phyloP scores from a whole-genome alignment of 495 filamentous ascomycete species.

The Apiosordaria backusii region DNA sequence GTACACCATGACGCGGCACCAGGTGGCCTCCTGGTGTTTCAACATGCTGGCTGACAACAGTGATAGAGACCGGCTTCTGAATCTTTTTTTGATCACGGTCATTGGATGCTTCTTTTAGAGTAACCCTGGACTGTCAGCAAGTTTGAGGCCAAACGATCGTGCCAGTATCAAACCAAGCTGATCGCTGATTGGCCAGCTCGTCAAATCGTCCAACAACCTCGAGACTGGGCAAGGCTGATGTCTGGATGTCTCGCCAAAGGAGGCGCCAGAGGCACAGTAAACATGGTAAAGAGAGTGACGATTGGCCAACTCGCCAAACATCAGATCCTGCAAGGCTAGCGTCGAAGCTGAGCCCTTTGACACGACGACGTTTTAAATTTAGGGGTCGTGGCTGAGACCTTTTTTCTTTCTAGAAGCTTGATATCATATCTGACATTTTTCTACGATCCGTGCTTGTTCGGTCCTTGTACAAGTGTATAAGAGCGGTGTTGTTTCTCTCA shows the following conservation, averaged over 20 bases:
- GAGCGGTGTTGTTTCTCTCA: too few relatives aligned
- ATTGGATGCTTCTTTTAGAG: too few relatives aligned
- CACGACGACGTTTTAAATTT: not conserved
- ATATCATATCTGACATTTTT: not conserved
- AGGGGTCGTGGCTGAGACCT: not conserved
- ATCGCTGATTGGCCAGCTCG: not conserved
- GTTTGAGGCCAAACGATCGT: too few relatives aligned
- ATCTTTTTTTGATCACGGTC: too few relatives aligned
- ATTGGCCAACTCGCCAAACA: not conserved
- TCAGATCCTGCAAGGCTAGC: not conserved
- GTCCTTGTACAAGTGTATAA: not conserved
- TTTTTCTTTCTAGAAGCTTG: not conserved
- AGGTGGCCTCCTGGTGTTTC: too few relatives aligned
- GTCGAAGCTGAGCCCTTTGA: not conserved
- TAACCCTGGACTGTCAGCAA: too few relatives aligned
- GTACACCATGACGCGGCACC: too few relatives aligned
- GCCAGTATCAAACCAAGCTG: too few relatives aligned
- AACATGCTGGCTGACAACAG: too few relatives aligned
- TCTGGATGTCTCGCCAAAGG: not conserved
- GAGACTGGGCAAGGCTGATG: not conserved
- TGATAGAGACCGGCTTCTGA: too few relatives aligned
- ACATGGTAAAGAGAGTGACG: not conserved
- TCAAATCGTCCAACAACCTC: not conserved
- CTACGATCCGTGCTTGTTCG: not conserved
- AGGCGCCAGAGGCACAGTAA: not conserved